Evolutionary conservation across 306 rosid species (phyloP), one percentile per base, ranked within the genome.

Genomic region (Castanea sativa): DNA sequence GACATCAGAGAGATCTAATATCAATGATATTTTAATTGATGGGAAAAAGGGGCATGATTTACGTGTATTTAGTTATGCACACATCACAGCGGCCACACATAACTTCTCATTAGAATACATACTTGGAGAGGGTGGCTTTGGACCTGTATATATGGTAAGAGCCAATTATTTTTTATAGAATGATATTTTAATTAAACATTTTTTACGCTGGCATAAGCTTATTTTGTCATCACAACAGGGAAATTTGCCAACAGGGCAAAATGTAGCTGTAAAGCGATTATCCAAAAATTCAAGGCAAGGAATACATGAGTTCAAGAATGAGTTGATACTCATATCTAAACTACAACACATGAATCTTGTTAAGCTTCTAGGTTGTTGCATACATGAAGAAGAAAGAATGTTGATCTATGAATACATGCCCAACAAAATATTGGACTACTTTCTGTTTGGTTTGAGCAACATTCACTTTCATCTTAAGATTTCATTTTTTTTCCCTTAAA

Each of bases 301-400:
- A 57, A 19, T n/a, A 0, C 1, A 14, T 1, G 85, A 86, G 60
- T 82, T 86, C 51, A 83, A 74, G 61, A 86, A 77, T 73, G 86
- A 86, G 76, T 21, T 83, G 18, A 69, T 67, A 8, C 73, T 76
- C 18, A 69, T 85, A 65, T 79, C 53, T 65, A 73, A 85, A 60
- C 86, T 85, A n/a, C 86, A 82, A 14, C 86, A 75, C 33, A 76
- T 55, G 9, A 82, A 85, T 71, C 80, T 81, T 20, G 86, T 80
- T 19, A 67, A 55, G 5, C 76, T 86, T 4, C 32, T 80, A 0
- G 82, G 85, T 73, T 56, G 71, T 13, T 81, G 85, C 77, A 71
- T 82, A 56, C 71, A 85, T 52, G 77, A 41, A 16, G 70, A 81
- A 1, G 79, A 85, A 2, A 29, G 81, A 5, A 75, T 79, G 53